phyloP scores from a whole-genome alignment of 108 stramenopile genomes.

The Cyclostephanos invisitatus region DNA sequence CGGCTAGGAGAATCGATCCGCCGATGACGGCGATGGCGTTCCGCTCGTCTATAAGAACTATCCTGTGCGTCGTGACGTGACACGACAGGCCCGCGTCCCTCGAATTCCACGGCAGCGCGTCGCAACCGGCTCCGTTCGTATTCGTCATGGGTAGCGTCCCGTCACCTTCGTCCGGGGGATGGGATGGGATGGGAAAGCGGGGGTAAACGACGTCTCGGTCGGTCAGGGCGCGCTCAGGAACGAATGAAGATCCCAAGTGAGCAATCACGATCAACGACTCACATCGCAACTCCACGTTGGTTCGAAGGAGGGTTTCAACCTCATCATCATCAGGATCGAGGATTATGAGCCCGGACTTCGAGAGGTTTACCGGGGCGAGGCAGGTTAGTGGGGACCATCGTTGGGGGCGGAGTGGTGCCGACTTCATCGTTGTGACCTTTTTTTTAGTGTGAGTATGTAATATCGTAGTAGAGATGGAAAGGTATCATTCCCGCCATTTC shows the following conservation, averaged over 20 bases:
- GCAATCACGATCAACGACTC: slow-evolving; percentile 14
- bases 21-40: slow-evolving; percentile 8
- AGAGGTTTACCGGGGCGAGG: slow-evolving; percentile 60
- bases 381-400: slow-evolving; percentile 78
- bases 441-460: too few relatives aligned
- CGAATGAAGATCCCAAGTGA: not conserved
- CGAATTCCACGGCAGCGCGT: slow-evolving; percentile 56
- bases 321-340: slow-evolving; percentile 67
- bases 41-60: slow-evolving; percentile 37
- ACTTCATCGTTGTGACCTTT: too few relatives aligned
- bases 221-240: not conserved
- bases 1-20: slow-evolving; percentile 52
- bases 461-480: too few relatives aligned
- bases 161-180: slow-evolving; percentile 20
- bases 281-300: slow-evolving; percentile 64
- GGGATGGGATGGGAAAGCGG: not conserved
- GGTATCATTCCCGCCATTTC: too few relatives aligned
- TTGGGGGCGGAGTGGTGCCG: slow-evolving; percentile 5
- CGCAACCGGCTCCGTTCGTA: slow-evolving; percentile 24
- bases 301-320: slow-evolving; percentile 63
- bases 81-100: slow-evolving; percentile 56
- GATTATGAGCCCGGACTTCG: slow-evolving; percentile 70
- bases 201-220: not conserved
- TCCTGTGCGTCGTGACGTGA: slow-evolving; percentile 41
- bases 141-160: slow-evolving; percentile 28